Base-by-base conservation (phyloP, 805 yeast genomes). In the Metschnikowia koreensis region DNA sequence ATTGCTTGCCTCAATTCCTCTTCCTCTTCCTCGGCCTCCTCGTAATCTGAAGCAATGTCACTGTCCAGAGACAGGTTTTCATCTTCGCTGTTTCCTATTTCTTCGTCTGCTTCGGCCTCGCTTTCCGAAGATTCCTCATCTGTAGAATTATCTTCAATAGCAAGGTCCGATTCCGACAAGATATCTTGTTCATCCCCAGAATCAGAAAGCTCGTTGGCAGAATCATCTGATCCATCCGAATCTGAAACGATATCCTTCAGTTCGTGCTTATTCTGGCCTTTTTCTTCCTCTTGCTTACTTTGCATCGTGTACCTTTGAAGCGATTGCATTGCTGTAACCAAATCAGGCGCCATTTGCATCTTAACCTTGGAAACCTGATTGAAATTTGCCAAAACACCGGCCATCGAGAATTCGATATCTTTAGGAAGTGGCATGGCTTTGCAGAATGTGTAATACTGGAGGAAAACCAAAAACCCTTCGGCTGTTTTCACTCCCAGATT, bases 401-500 rank as follows among this genome's bases (percentile, higher is more conserved):
- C 62, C n/a, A 88, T 57, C 44, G 74, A 75, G 57, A 83, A 83
- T 41, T 79, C 79, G 2, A 81, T 67, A 43, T 86, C 94, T 54
- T 76, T 71, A 0, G 96, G 90, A 13, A 87, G 48, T 1, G 89
- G 87, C 44, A 68, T 75, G 2, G 66, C 66, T 60, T 90, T 90
- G 33, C 85, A 78, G 64, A 76, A 79, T 5, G 81, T 65, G 62
- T 88, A 90, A 64, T 82, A 90, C 60, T 90, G 94, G 54, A 89
- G 83, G 57, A 82, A 84, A 28, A 75, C 74, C 51, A 85, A 58
- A 51, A 86, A 79, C 0, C 62, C 60, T 16, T 57, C 61, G 6
- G 66, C 55, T 10, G 60, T 45, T 27, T 56, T 58, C 13, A 56
- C 48, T 2, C 54, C 54, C n/a, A 44, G 47, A 6, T 28, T 38